These are phyloP conservation scores for Eragrostis curvula DNA, from an alignment of 176 grass and related monocot genomes.

Conservation along the genomic window DNA sequence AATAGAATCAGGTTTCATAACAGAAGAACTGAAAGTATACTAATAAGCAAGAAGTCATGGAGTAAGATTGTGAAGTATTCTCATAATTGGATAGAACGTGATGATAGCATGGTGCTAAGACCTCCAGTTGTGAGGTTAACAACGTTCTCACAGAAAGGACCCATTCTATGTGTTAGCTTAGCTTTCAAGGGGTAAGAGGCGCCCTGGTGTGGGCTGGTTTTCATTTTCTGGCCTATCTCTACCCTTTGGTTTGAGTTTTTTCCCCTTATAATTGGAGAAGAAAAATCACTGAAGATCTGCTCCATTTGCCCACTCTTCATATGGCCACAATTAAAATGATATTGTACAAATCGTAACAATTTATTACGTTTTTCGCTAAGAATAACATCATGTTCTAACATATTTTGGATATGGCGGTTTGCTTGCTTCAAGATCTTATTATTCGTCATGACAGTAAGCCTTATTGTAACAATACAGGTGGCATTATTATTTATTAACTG, in stretches of 20 bases:
- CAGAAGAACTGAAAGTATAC: background rate
- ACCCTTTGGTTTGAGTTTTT: too few relatives aligned
- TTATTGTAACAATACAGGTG: background rate
- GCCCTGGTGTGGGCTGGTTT: too few relatives aligned
- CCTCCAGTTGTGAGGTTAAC: background rate
- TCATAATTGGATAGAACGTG: background rate
- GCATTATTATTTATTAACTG: background rate
- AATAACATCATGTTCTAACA: background rate
- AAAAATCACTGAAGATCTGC: too few relatives aligned
- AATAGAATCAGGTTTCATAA: conserved; percentile 19
- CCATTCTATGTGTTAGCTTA: too few relatives aligned
- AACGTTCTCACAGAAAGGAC: background rate
- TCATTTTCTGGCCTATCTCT: too few relatives aligned
- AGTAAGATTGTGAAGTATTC: background rate
- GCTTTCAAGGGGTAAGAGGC: too few relatives aligned
- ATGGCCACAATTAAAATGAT: background rate
- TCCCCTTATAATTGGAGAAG: too few relatives aligned
- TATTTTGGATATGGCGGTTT: background rate
- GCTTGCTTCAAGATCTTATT: background rate
- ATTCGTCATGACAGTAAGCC: background rate
- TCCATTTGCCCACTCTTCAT: background rate
- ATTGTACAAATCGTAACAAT: background rate
- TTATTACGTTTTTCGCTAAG: background rate
- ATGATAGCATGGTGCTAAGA: background rate
- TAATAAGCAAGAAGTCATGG: background rate